phyloP scores from a whole-genome alignment of 352 stramenopile species.

The Globisporangium solare region DNA sequence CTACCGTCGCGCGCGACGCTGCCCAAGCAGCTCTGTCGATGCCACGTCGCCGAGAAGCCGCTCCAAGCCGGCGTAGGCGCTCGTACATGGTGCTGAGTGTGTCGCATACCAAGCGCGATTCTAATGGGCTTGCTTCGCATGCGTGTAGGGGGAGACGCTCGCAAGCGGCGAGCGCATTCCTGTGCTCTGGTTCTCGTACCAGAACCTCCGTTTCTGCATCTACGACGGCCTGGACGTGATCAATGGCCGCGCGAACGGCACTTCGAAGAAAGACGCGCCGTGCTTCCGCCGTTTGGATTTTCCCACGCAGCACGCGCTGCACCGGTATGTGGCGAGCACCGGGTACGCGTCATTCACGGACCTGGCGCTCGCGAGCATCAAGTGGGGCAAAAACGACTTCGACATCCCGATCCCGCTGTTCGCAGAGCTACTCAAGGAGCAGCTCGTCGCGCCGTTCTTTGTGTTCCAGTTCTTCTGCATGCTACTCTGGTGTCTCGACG shows the following conservation, averaged over 20 bases:
- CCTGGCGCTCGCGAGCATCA: conserved; percentile 23
- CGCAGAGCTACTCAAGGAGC: conserved; percentile 83
- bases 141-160: conserved; percentile 11
- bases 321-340: conserved; percentile 15
- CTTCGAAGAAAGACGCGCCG: neutral
- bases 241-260: neutral
- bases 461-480: conserved; percentile 97
- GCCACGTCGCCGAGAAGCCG: conserved; percentile 20
- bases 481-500: conserved; percentile 94
- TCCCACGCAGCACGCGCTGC: conserved; percentile 26
- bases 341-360: conserved; percentile 16
- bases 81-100: neutral
- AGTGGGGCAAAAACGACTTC: conserved; percentile 76
- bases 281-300: conserved; percentile 44
- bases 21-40: conserved; percentile 51
- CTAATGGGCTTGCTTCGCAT: too few species aligned
- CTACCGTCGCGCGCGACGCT: conserved; percentile 42
- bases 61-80: conserved; percentile 14
- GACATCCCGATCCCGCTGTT: conserved; percentile 86
- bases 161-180: conserved; percentile 22
- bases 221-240: conserved; percentile 30
- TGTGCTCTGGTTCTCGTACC: conserved; percentile 69
- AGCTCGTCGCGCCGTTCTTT: conserved; percentile 95
- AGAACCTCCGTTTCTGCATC: conserved; percentile 75
- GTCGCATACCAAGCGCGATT: too few species aligned